Percentiles rank a stretch among this genome's conserved stretches.
Conservation (phyloP, 2,329 filamentous ascomycete species). For the Claviceps purpurea region DNA sequence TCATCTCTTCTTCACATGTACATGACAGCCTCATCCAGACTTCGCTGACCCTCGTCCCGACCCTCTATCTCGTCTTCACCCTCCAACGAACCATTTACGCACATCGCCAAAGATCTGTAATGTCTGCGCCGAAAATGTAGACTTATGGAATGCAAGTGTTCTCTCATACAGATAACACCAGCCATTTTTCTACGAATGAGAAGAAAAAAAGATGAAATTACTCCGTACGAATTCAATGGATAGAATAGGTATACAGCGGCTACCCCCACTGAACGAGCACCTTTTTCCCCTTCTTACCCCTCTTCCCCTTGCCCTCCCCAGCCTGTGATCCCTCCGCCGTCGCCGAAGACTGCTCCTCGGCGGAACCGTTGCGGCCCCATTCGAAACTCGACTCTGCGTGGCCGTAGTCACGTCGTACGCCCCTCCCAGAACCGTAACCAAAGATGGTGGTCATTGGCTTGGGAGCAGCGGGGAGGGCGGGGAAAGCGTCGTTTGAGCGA, state of each 20-base stretch:
- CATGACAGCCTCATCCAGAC: no score
- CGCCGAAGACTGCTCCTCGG: conserved; percentile 4
- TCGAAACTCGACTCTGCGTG: conserved; percentile 36
- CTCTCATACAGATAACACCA: no score
- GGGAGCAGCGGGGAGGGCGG: conserved; percentile 64
- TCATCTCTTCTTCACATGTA: no score
- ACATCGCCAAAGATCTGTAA: no score
- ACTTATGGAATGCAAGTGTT: no score
- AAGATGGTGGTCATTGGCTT: conserved; percentile 53
- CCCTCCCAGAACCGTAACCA: conserved; percentile 40
- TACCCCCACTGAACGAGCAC: conserved; percentile 49
- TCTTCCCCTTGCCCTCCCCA: conserved; percentile 30
- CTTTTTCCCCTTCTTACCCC: conserved; percentile 47
- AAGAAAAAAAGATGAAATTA: no score
- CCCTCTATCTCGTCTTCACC: no score
- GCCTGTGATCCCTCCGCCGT: conserved; percentile 14
- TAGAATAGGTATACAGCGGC: not conserved
- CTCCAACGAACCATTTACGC: no score
- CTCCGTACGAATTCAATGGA: no score
- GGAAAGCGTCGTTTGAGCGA: conserved; percentile 53
- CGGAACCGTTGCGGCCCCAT: conserved; percentile 28
- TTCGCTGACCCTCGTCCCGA: no score
- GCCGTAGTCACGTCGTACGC: conserved; percentile 41
- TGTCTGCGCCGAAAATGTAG: no score
- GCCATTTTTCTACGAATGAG: no score